Base-by-base conservation (phyloP, 495 filamentous ascomycete species). In the Talaromyces adpressus region DNA sequence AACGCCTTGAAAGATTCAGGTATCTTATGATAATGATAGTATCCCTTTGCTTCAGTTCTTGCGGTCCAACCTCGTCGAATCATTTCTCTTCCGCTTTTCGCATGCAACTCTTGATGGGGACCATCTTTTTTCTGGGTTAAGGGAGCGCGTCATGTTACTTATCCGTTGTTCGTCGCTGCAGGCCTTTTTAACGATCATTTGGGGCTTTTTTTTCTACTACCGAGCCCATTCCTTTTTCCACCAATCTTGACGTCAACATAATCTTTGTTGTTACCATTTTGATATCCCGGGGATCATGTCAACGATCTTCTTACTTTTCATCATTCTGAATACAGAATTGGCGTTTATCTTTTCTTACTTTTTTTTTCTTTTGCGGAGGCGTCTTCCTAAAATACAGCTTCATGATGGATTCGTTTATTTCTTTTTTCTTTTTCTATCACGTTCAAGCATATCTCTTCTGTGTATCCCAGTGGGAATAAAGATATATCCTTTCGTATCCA, bases 1-100 rank as follows among this genome's bases (percentile, higher is more conserved):
- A 98, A 98, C 73, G 94, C 94, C 23, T 81, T 98, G 71, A 97
- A 94, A 79, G 94, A 98, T 73, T 97, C 94, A 4, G 94, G 94
- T 66, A 98, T 98, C 74, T 84, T 98, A 71, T 97, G 69, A 62
- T 60, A 32, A 41, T 60, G 32, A 41, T 20, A 64, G 47, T 39
- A 29, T 51, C 34, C 30, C 27, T 23, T 29, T 61, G 27, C 47
- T 32, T 36, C 32, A 4, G 61, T 70, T 65, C 68, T 65, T 70
- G 52, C 52, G 29, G 52, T 23, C 22, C 52, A 56, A 30, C 52
- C 7, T 56, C 52, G 52, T 56, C 49, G 49, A 53, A 29, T 30
- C 16, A 20, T 29, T 56, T 5, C 27, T 56, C 9, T 22, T 49
- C 11, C 45, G 18, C 18, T 49, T 49, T 45, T 49, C 9, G 45